Evolutionary conservation across 495 filamentous ascomycete species (phyloP).

Genomic region (Cudoniella acicularis): DNA sequence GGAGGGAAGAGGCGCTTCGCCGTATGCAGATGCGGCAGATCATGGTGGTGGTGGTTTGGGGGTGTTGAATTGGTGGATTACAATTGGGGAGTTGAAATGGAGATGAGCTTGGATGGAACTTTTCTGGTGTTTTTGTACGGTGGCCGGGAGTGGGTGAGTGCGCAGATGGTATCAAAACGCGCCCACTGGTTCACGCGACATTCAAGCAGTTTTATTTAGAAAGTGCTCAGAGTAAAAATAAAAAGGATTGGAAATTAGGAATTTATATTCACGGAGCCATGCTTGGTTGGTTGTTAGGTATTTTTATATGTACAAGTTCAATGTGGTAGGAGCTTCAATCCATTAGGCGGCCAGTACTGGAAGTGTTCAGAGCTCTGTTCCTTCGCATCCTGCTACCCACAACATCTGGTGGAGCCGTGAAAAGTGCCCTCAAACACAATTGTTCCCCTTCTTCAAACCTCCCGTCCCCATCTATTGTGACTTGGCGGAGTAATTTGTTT

Average conservation of each 20-base stretch:
- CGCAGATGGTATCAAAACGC: slow-evolving; percentile 16
- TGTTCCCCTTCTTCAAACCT: not conserved
- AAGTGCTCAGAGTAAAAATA: no score
- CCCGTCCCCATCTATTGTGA: not conserved
- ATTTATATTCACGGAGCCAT: not conserved
- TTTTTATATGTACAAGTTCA: slow-evolving; percentile 16
- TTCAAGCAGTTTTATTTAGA: no score
- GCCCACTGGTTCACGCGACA: not conserved
- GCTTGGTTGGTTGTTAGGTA: not conserved
- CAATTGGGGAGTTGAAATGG: slow-evolving; percentile 6
- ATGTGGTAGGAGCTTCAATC: no score
- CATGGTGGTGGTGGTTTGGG: slow-evolving; percentile 22
- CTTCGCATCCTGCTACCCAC: not conserved
- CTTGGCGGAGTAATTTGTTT: slow-evolving; percentile 78
- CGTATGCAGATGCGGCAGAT: slow-evolving; percentile 30
- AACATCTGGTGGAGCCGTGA: not conserved
- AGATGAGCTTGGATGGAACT: slow-evolving; percentile 3
- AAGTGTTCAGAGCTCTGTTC: no score
- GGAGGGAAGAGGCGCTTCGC: slow-evolving; percentile 5
- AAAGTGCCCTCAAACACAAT: not conserved
- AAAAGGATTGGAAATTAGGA: not conserved
- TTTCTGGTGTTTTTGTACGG: slow-evolving; percentile 22
- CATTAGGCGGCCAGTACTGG: no score
- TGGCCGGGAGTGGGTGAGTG: slow-evolving; percentile 2
- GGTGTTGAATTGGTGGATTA: not conserved